These are phyloP conservation scores for Kazachstania taianensis DNA, from an alignment of 805 yeast genomes.

Conservation along the genomic window DNA sequence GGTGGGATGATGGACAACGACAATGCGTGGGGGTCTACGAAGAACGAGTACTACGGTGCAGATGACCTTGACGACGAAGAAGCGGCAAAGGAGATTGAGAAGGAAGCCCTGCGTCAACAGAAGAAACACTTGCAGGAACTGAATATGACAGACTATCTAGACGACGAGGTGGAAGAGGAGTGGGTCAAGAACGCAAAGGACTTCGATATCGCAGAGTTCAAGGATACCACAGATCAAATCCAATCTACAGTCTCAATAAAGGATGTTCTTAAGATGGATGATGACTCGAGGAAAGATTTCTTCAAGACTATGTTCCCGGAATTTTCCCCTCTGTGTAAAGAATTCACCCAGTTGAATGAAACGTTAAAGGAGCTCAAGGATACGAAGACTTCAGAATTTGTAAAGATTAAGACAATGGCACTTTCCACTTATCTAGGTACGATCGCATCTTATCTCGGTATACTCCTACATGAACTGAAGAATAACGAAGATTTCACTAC, in stretches of 20 bases:
- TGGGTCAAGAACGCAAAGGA: slow-evolving; percentile 57
- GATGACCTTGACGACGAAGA: slow-evolving; percentile 51
- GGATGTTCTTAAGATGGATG: slow-evolving; percentile 42
- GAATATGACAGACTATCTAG: slow-evolving; percentile 63
- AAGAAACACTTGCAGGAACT: slow-evolving; percentile 68
- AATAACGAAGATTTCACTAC: slow-evolving; percentile 44
- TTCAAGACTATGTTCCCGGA: slow-evolving; percentile 70
- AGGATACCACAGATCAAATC: slow-evolving; percentile 22
- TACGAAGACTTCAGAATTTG: slow-evolving; percentile 28
- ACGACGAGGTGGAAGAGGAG: slow-evolving; percentile 61
- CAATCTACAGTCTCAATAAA: slow-evolving; percentile 30
- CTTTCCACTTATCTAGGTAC: slow-evolving; percentile 72
- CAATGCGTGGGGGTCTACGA: slow-evolving; percentile 38
- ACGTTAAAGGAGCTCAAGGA: slow-evolving; percentile 31
- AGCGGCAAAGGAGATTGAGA: slow-evolving; percentile 66
- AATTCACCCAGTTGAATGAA: slow-evolving; percentile 37
- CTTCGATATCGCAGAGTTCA: slow-evolving; percentile 31
- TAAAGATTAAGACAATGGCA: slow-evolving; percentile 52
- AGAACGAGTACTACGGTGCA: slow-evolving; percentile 44
- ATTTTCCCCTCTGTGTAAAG: slow-evolving; percentile 64
- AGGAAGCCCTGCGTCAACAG: slow-evolving; percentile 82
- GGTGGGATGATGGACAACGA: slow-evolving; percentile 32
- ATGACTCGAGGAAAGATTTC: slow-evolving; percentile 41
- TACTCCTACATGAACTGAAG: slow-evolving; percentile 49
- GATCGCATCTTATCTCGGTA: slow-evolving; percentile 66